These are phyloP conservation scores for Cystofilobasidium capitatum DNA, from an alignment of 768 basidiomycete genomes.

Conservation along the genomic window DNA sequence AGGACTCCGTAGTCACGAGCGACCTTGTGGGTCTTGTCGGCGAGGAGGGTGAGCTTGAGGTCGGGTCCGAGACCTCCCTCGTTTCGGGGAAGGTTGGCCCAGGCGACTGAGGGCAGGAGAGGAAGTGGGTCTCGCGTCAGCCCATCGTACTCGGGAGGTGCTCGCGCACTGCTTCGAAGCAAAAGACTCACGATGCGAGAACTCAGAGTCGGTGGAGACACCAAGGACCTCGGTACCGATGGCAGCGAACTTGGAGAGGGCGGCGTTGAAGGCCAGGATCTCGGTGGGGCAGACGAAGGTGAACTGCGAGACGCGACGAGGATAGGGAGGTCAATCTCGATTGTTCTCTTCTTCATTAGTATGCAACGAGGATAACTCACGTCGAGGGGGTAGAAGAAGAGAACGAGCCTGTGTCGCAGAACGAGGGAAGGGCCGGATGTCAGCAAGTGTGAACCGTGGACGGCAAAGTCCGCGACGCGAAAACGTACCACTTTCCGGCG, in stretches of 20 bases:
- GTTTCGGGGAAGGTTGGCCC: slow-evolving; percentile 59
- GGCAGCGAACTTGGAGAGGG: slow-evolving; percentile 61
- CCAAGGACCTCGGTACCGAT: slow-evolving; percentile 69
- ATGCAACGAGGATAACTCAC: slow-evolving; percentile 32
- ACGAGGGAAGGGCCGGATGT: slow-evolving; percentile 11
- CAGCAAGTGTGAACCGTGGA: slow-evolving; percentile 51
- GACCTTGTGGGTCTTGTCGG: slow-evolving; percentile 53
- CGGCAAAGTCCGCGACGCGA: slow-evolving; percentile 74
- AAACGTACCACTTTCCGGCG: slow-evolving; percentile 77
- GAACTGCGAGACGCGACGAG: background rate
- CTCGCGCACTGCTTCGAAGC: too few species aligned
- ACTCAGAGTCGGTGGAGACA: slow-evolving; percentile 79
- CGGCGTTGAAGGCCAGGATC: slow-evolving; percentile 88
- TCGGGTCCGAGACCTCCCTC: slow-evolving; percentile 84
- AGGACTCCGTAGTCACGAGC: slow-evolving; percentile 79
- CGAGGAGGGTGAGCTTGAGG: slow-evolving; percentile 62
- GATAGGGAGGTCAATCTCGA: background rate
- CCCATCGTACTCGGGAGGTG: too few species aligned
- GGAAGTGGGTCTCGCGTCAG: background rate
- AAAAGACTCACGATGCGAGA: slow-evolving; percentile 25
- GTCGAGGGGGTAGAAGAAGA: slow-evolving; percentile 89
- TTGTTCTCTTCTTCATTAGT: too few species aligned
- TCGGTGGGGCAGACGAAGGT: slow-evolving; percentile 69
- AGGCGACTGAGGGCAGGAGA: slow-evolving; percentile 56
- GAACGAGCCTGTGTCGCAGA: slow-evolving; percentile 57